A percentile compares a stretch with the other conserved stretches of the same genome.
Conservation (phyloP, 345 rosid genomes). For the Linum tenue region DNA sequence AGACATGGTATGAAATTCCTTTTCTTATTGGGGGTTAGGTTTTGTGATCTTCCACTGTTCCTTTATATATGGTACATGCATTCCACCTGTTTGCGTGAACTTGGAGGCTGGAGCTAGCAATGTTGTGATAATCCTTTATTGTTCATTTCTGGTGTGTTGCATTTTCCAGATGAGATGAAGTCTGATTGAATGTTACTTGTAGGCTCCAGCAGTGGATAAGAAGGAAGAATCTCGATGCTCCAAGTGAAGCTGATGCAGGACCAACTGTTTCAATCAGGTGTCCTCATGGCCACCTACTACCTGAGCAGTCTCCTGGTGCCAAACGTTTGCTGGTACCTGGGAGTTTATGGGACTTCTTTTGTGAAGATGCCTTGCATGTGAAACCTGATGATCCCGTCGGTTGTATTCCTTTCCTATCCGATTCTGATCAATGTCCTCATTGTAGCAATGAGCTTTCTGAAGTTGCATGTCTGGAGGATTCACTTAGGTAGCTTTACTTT, state of each 20-base stretch:
- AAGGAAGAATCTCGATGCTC: constrained; percentile 85
- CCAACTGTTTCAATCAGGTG: constrained; percentile 71
- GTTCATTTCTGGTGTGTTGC: background rate
- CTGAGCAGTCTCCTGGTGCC: constrained; percentile 89
- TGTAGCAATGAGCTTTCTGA: constrained; percentile 76
- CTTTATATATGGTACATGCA: too few species aligned
- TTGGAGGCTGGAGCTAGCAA: background rate
- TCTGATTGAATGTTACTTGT: constrained; percentile 15
- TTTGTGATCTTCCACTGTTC: too few species aligned
- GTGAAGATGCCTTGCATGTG: constrained; percentile 59
- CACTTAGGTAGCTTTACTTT: constrained; percentile 49
- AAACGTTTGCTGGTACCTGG: constrained; percentile 77
- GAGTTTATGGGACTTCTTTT: constrained; percentile 74
- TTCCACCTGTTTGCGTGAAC: too few species aligned
- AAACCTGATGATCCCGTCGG: constrained; percentile 54
- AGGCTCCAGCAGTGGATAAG: constrained; percentile 97
- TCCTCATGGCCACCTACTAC: constrained; percentile 68
- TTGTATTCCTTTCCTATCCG: constrained; percentile 45
- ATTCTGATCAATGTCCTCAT: constrained; percentile 53
- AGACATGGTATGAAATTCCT: constrained; percentile 54
- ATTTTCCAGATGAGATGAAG: constrained; percentile 1
- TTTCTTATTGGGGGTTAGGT: background rate
- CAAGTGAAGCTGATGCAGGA: constrained; percentile 82
- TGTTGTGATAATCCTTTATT: background rate
- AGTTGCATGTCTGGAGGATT: constrained; percentile 82